Base-by-base conservation (phyloP, 2,329 filamentous ascomycete species). In the Neofusicoccum parvum region DNA sequence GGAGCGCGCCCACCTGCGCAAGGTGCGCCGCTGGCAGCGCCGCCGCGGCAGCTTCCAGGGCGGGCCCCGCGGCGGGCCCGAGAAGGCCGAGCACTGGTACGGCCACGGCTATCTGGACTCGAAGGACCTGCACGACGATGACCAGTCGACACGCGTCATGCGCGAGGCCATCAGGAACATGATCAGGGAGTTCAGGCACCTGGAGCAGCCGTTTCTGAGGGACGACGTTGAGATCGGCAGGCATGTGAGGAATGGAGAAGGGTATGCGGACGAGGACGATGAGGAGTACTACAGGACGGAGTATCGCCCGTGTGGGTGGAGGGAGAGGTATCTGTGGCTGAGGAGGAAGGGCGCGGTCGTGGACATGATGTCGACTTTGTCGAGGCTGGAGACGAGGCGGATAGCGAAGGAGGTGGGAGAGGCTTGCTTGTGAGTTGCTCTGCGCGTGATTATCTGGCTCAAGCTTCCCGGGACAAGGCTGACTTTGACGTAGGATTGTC, bases 131-230 rank as follows among this genome's bases (percentile, higher is more conserved):
- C 67, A 63, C 5, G 70, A 70, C 9, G 78, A 80, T 65, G 74
- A 75, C 20, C 72, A 74, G 36, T 71, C 73, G 15, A 65, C 80
- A 15, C 72, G 73, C 45, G 76, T 76, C 1, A 75, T 80, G 75
- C 71, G 72, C 3, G 71, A 76, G 58, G 72, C 72, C 1, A 62
- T 81, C 3, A 71, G 72, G 49, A 70, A 75, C 43, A 72, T 81
- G 65, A 76, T 79, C 49, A 70, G 72, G 36, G 68, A 71, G 15
- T 81, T 80, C 56, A 70, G 75, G 39, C 67, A 68, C 1, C 65
- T 81, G 5, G 79, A 81, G 68, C 66, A 69, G 54, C 75, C 77
- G 0, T 81, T 81, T 53, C 67, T 81, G 36, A 73, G 46, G 15
- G 63, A 65, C 36, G 68, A 45, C 54, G 69, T 67, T 36, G 67